phyloP scores from a whole-genome alignment of 495 filamentous ascomycete species.

The Trichoderma virens region DNA sequence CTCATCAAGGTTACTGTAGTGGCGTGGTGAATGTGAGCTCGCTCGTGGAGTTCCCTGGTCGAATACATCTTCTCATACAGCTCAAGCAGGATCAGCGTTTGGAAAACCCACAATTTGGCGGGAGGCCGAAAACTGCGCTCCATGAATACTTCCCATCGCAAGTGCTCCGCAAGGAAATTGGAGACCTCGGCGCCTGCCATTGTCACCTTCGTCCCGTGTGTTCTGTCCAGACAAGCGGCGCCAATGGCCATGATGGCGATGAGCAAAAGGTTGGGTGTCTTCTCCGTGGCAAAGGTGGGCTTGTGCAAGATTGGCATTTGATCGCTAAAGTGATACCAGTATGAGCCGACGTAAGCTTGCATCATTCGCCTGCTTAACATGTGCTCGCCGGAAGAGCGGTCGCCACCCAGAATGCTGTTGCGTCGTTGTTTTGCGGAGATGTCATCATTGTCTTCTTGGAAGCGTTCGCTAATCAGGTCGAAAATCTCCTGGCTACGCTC shows the following conservation, averaged over 20 bases:
- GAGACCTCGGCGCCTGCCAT: conserved; percentile 69
- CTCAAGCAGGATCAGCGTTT: conserved; percentile 81
- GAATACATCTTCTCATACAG: conserved; percentile 97
- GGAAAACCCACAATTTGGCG: conserved; percentile 96
- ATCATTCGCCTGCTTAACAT: conserved; percentile 88
- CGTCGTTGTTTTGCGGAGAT: conserved; percentile 48
- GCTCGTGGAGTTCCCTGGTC: conserved; percentile 82
- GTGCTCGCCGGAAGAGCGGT: conserved; percentile 61
- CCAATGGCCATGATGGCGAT: conserved; percentile 93
- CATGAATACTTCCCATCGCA: conserved; percentile 89
- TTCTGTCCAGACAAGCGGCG: conserved; percentile 77
- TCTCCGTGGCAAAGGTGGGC: conserved; percentile 84
- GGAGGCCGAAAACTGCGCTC: conserved; percentile 87
- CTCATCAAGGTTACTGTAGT: conserved; percentile 95
- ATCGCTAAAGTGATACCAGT: conserved; percentile 90
- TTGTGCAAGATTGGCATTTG: conserved; percentile 93
- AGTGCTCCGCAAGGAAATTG: conserved; percentile 82
- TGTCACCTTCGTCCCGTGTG: conserved; percentile 63
- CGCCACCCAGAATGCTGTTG: conserved; percentile 69
- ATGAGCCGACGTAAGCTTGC: conserved; percentile 88
- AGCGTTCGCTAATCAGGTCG: conserved; percentile 75
- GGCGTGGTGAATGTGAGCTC: conserved; percentile 94
- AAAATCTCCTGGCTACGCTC: conserved; percentile 77
- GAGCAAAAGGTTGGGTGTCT: conserved; percentile 76
- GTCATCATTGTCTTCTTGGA: conserved; percentile 65